Conservation (phyloP, 179 eudicot species). For the Beta lomatogona region DNA sequence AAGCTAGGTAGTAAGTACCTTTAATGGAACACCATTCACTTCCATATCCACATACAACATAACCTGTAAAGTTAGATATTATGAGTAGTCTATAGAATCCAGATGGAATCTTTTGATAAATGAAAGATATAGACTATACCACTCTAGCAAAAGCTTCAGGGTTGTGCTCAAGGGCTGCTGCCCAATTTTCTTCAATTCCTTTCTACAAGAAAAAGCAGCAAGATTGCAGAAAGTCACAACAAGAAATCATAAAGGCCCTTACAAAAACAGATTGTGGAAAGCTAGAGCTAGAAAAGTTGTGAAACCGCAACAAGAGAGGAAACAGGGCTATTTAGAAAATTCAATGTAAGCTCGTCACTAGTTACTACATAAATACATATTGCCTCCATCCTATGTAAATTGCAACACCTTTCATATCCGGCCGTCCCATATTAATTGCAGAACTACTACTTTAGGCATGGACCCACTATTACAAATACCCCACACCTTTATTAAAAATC, state of each 20-base stretch:
- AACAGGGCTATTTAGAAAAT: background rate
- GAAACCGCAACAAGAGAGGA: background rate
- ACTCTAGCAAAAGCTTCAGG: slow-evolving; percentile 98
- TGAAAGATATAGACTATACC: slow-evolving; percentile 48
- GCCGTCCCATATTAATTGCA: too few relatives aligned
- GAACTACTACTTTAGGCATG: too few relatives aligned
- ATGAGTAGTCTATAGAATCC: background rate
- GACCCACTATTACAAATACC: too few relatives aligned
- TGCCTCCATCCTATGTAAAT: too few relatives aligned
- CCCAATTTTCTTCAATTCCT: slow-evolving; percentile 99
- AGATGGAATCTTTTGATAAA: background rate
- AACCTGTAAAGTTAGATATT: slow-evolving; percentile 54
- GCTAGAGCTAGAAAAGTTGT: slow-evolving; percentile 11
- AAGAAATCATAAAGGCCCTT: background rate
- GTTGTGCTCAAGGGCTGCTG: slow-evolving; percentile 89
- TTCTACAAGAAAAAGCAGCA: slow-evolving; percentile 50
- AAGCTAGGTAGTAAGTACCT: slow-evolving; percentile 49
- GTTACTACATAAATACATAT: background rate
- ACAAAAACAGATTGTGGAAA: background rate
- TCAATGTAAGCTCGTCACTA: background rate
- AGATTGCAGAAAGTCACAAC: slow-evolving; percentile 11
- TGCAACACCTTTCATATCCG: too few relatives aligned
- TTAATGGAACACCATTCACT: slow-evolving; percentile 96
- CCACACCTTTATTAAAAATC: too few relatives aligned
- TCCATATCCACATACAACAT: slow-evolving; percentile 99